phyloP scores from a whole-genome alignment of 2,329 filamentous ascomycete species.

The Pseudocercospora fuligena region DNA sequence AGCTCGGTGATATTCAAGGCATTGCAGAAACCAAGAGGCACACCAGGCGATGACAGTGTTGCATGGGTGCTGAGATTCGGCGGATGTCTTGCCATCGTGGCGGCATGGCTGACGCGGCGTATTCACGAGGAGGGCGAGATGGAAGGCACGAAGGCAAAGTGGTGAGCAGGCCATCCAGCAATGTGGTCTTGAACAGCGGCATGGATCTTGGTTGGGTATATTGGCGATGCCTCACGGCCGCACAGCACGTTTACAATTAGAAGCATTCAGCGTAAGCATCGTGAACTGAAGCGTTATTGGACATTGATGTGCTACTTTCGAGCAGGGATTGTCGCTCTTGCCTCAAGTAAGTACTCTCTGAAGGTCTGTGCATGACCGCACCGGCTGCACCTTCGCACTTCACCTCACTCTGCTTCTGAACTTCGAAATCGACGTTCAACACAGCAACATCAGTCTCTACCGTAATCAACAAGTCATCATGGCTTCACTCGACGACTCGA shows the following conservation, averaged over 20 bases:
- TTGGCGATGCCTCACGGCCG: background rate
- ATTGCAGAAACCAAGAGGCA: constrained; percentile 84
- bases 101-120: constrained; percentile 55
- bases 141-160: constrained; percentile 19
- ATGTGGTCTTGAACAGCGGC: background rate
- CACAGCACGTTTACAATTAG: background rate
- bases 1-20: constrained; percentile 83
- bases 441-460: background rate
- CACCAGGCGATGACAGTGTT: constrained; percentile 83
- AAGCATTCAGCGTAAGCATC: background rate
- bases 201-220: background rate
- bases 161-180: background rate
- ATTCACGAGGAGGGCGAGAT: constrained; percentile 27
- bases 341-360: background rate
- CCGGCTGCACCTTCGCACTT: no score
- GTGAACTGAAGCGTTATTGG: background rate
- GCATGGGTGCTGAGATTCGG: constrained; percentile 85
- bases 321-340: background rate
- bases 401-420: no score
- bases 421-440: background rate
- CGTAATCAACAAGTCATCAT: background rate
- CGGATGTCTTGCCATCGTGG: constrained; percentile 75
- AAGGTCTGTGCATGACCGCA: background rate
- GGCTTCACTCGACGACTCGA: background rate
- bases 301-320: background rate